These are phyloP conservation scores for Haematococcus lacustris DNA, from an alignment of 139 green algal species.

Conservation along the genomic window DNA sequence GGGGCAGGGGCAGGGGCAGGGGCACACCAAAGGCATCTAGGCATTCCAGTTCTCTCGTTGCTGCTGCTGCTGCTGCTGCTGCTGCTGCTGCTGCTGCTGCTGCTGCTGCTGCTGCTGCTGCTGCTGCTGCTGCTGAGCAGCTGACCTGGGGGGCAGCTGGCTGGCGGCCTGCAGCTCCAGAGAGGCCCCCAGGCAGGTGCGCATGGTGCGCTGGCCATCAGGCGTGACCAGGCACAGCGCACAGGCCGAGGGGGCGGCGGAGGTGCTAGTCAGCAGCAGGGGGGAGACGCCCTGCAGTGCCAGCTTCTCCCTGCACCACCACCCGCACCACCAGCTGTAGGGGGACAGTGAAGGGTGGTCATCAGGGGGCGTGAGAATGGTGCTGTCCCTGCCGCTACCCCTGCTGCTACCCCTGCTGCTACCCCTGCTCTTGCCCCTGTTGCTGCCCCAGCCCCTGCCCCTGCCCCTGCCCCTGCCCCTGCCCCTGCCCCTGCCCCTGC, in stretches of 20 bases:
- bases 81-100: background rate
- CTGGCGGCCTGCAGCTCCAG: constrained; percentile 33
- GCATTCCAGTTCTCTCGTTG: background rate
- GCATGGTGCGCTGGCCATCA: constrained; percentile 87
- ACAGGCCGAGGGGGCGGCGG: constrained; percentile 34
- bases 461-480: no score
- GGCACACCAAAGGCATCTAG: background rate
- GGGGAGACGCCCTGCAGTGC: constrained; percentile 40
- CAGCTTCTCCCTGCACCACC: constrained; percentile 22
- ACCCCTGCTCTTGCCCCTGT: no score
- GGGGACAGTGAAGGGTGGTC: background rate
- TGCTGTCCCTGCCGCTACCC: no score
- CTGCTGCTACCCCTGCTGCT: no score
- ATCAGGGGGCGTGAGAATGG: no score
- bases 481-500: no score
- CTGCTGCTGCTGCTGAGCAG: background rate
- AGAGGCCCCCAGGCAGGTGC: constrained; percentile 74
- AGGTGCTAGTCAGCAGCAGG: constrained; percentile 35
- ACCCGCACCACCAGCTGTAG: background rate
- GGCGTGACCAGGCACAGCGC: constrained; percentile 72
- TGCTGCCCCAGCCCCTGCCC: no score
- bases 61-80: background rate
- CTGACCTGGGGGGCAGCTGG: constrained; percentile 24
- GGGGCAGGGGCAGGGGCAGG: no score
- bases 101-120: background rate